These are phyloP conservation scores for Euphrasia arctica DNA, from an alignment of 305 asterid genomes.

Conservation along the genomic window DNA sequence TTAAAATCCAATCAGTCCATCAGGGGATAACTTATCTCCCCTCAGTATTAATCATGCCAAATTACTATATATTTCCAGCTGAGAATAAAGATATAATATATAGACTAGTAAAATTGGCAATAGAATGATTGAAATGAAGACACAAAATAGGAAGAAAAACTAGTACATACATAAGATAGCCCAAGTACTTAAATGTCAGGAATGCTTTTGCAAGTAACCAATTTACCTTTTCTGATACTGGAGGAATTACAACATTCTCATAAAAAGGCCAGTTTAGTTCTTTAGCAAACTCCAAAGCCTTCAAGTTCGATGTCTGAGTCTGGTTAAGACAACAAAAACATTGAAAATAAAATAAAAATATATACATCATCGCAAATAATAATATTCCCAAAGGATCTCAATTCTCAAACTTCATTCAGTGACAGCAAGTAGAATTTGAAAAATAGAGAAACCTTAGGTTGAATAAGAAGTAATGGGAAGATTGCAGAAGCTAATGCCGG, in stretches of 20 bases:
- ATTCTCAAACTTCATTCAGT: conserved; percentile 8
- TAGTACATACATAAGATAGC: background rate
- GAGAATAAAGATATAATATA: background rate
- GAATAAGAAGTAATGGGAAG: conserved; percentile 69
- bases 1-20: too few relatives aligned
- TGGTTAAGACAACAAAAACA: conserved; percentile 36
- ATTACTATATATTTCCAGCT: conserved; percentile 3
- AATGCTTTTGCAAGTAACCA: background rate
- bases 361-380: conserved; percentile 26
- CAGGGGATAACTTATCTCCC: too few relatives aligned
- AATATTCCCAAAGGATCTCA: conserved; percentile 8
- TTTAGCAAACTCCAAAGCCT: conserved; percentile 75
- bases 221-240: conserved; percentile 57
- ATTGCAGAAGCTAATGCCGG: conserved; percentile 46
- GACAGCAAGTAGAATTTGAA: conserved; percentile 4
- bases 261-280: conserved; percentile 74
- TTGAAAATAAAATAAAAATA: conserved; percentile 8
- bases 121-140: too few relatives aligned
- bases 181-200: background rate
- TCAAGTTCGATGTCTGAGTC: conserved; percentile 64
- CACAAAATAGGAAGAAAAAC: background rate
- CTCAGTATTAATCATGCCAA: background rate
- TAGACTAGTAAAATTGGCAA: background rate
- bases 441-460: conserved; percentile 58
- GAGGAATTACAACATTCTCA: conserved; percentile 44